Evolutionary conservation across 805 yeast genomes (phyloP).

Genomic region (Metschnikowia anglica): DNA sequence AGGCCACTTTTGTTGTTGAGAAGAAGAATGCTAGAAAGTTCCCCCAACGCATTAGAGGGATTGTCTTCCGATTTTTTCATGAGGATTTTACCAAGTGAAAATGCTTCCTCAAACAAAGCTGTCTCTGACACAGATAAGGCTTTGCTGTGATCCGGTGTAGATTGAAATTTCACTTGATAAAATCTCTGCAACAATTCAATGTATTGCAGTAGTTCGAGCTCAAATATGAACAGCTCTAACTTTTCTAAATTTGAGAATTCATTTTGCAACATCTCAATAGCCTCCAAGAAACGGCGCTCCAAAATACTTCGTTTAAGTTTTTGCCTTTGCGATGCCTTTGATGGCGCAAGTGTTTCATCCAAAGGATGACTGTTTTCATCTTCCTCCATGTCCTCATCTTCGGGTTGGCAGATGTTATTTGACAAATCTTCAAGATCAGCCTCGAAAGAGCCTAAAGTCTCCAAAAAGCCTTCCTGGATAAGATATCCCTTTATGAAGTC

Average conservation of each 20-base stretch:
- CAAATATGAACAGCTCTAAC: slow-evolving; percentile 22
- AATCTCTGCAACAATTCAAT: slow-evolving; percentile 24
- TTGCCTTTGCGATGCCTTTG: slow-evolving; percentile 10
- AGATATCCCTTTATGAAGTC: slow-evolving; percentile 39
- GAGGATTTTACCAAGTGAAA: slow-evolving; percentile 18
- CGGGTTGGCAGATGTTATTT: slow-evolving; percentile 13
- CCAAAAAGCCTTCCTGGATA: slow-evolving; percentile 39
- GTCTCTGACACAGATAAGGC: slow-evolving; percentile 3
- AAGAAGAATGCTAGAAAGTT: slow-evolving; percentile 16
- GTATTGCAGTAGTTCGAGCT: slow-evolving; percentile 28
- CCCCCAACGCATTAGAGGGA: slow-evolving; percentile 5
- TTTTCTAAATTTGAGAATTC: slow-evolving; percentile 7
- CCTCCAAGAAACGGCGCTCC: slow-evolving; percentile 9
- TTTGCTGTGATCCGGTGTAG: neutral
- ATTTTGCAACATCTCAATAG: slow-evolving; percentile 6
- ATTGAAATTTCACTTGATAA: slow-evolving; percentile 21
- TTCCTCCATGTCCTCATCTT: slow-evolving; percentile 14
- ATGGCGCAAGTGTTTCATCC: slow-evolving; percentile 1
- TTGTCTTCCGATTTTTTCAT: slow-evolving; percentile 13
- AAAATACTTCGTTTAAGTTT: slow-evolving; percentile 8
- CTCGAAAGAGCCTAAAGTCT: slow-evolving; percentile 35
- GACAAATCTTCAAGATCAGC: slow-evolving; percentile 30
- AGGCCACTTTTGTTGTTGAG: slow-evolving; percentile 7
- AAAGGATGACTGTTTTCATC: neutral
- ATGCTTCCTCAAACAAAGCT: slow-evolving; percentile 23